Evolutionary conservation across 164 flowering plant genomes (phyloP).

Genomic region (Tinospora cordifolia): DNA sequence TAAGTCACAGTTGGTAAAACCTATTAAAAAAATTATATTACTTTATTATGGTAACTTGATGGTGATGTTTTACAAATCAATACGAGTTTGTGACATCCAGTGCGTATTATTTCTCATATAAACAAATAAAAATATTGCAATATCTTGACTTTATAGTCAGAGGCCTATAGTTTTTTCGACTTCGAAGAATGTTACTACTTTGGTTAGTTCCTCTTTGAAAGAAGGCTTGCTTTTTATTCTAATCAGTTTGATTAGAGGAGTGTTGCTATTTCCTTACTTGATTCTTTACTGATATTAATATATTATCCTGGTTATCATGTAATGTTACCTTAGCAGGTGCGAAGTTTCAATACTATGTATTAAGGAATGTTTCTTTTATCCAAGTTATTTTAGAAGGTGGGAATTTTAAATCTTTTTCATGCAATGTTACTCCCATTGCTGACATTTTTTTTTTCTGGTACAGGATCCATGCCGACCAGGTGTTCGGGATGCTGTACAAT

Average conservation of each 20-base stretch:
- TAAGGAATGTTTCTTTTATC: no score
- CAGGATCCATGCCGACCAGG: conserved; percentile 98
- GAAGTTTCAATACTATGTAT: no score
- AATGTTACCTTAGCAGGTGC: no score
- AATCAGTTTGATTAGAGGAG: no score
- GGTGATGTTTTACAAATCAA: neutral
- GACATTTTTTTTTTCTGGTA: conserved; percentile 4
- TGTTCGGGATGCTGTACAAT: conserved; percentile 65
- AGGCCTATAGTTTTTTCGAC: neutral
- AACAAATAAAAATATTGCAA: neutral
- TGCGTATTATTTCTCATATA: neutral
- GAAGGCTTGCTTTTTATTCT: no score
- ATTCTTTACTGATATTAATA: no score
- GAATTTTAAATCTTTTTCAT: neutral
- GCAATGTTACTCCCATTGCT: neutral
- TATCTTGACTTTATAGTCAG: neutral
- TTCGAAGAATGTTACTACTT: neutral
- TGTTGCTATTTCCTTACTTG: no score
- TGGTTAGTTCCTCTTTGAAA: neutral
- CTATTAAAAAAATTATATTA: neutral
- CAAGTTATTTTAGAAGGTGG: neutral
- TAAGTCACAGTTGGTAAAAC: neutral
- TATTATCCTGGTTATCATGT: no score
- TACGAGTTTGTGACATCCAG: no score
- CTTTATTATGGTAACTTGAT: neutral